Percentiles rank a stretch among this genome's conserved stretches.
phyloP scores from a whole-genome alignment of 768 basidiomycete genomes.

The Leccinum disarticulatum region DNA sequence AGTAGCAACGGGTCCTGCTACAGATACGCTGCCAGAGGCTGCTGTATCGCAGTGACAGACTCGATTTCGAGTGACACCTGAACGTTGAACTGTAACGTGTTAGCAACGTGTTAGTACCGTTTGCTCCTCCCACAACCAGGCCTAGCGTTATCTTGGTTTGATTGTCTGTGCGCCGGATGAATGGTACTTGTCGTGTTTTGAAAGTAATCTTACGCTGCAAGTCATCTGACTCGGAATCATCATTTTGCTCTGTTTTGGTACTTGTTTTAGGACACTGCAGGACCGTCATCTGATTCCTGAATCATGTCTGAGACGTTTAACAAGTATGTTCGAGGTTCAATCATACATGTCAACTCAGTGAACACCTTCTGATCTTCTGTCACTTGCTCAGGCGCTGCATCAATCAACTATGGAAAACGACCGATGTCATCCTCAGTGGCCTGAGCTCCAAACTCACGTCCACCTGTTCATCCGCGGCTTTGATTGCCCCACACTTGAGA shows the following conservation, averaged over 20 bases:
- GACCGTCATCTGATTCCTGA: neutral
- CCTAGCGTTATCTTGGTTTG: neutral
- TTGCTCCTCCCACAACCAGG: no score
- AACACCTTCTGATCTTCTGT: neutral
- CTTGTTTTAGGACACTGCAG: neutral
- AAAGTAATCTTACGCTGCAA: no score
- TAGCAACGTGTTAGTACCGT: no score
- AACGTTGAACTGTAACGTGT: no score
- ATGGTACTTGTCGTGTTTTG: no score
- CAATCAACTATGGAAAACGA: neutral
- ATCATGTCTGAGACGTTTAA: neutral
- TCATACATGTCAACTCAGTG: neutral
- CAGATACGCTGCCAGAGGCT: neutral
- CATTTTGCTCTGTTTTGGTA: neutral
- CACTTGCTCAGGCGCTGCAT: neutral
- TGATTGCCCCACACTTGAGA: neutral
- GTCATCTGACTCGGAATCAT: no score
- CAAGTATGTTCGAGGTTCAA: neutral
- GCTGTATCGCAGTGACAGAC: no score
- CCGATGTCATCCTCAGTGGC: no score
- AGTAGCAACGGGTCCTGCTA: neutral
- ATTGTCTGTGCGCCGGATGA: no score
- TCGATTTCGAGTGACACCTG: no score
- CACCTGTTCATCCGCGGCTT: neutral
- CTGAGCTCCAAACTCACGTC: neutral